Conservation (phyloP, 73 alveolate species). For the Paramecium pentaurelia region DNA sequence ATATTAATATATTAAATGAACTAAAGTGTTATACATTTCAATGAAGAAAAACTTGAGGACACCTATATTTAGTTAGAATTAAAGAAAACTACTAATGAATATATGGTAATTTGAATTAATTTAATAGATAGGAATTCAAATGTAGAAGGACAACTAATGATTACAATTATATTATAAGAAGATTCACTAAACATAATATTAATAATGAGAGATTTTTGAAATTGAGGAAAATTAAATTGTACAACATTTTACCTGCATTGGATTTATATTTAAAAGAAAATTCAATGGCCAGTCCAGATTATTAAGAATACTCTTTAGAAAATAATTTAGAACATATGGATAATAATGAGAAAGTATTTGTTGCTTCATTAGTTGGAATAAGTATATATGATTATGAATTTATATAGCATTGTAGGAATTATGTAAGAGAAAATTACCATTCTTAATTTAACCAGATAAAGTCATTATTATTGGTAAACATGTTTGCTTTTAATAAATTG, state of each 20-base stretch:
- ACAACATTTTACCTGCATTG: neutral
- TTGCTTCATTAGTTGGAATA: neutral
- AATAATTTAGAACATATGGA: neutral
- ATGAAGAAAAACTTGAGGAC: neutral
- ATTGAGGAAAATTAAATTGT: neutral
- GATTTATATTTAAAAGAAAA: neutral
- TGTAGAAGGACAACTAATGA: neutral
- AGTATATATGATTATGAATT: neutral
- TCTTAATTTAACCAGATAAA: neutral
- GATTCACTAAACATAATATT: neutral
- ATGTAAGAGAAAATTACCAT: neutral
- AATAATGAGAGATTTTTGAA: neutral
- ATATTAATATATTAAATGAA: neutral
- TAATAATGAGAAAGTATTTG: neutral
- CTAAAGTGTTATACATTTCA: neutral
- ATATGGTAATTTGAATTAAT: neutral
- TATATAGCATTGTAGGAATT: neutral
- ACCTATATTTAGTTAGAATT: neutral
- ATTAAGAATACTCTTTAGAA: neutral
- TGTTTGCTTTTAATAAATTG: constrained; percentile 5
- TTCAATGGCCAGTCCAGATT: neutral
- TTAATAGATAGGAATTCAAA: neutral
- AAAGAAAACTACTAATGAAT: neutral
- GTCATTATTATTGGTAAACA: neutral
- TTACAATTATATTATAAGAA: neutral